Base-by-base conservation (phyloP, 768 basidiomycete genomes). In the Rhizopogon vinicolor region DNA sequence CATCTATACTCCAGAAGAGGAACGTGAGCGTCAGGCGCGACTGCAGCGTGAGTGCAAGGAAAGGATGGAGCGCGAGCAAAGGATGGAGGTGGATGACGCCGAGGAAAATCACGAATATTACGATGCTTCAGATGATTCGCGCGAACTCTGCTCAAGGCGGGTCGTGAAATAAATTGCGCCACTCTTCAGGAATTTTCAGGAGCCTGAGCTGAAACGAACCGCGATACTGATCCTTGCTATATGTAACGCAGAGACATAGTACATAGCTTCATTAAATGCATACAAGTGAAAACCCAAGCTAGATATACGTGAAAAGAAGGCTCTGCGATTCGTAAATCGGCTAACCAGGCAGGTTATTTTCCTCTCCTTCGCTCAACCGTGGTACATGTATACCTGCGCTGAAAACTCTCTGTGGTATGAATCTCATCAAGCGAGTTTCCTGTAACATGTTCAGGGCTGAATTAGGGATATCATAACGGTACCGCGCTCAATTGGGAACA, bases 1-100 rank as follows among this genome's bases (percentile, higher is more conserved):
- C 3, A 63, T 71, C 10, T 62, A 62, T 28, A 61, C 65, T 31
- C 14, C 1, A 7, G 66, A 69, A 7, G 66, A 69, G 44, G 59
- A 51, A n/a, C 53, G 56, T 22, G 58, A 43, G 7, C 52, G 51
- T 22, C 35, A 45, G 12, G 28, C 54, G 29, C 37, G 41, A 35
- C 51, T 37, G 39, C 25, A 59, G 42, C 53, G 41, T 39, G 25
- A 25, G 3, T 3, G 25, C 25, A 25, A 25, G 25, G 25, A 25
- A 22, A 25, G 25, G 25, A 25, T 25, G 25, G 50, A 54, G 37
- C 50, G 58, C 46, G 44, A 45, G 41, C 41, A 53, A 7, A 57
- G 49, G 51, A 61, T 49, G 46, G 7, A 31, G 12, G 56, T 53
- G 3, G 64, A 61, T 5, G 54, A 58, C 5, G 58, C 57, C 0